A percentile compares a stretch with the other conserved stretches of the same genome.
phyloP scores from a whole-genome alignment of 164 flowering plant genomes.

The Umbellularia californica region DNA sequence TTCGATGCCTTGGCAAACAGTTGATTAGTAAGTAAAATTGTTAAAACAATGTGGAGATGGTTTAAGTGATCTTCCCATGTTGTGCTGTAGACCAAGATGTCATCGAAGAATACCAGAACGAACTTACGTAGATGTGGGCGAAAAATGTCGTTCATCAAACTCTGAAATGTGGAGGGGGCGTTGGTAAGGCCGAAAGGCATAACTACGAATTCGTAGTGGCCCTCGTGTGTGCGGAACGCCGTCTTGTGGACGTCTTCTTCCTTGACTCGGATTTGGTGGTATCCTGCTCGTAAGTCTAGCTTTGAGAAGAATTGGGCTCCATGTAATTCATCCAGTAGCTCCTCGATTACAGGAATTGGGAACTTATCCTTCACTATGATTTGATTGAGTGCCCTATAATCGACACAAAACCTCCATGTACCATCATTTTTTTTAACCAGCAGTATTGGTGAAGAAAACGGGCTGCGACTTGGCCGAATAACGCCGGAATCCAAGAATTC shows the following conservation, averaged over 20 bases:
- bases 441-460: background rate
- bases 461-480: background rate
- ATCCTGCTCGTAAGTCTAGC: background rate
- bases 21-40: background rate
- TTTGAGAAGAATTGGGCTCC: background rate
- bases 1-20: background rate
- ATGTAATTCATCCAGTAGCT: no score
- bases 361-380: no score
- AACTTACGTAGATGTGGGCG: background rate
- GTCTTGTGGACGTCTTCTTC: background rate
- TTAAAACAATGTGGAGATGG: background rate
- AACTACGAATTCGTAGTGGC: slow-evolving; percentile 1
- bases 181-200: slow-evolving; percentile 8
- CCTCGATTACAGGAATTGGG: no score
- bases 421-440: no score
- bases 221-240: background rate
- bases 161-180: background rate
- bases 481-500: background rate
- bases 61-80: background rate
- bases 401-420: no score
- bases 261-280: background rate
- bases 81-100: background rate
- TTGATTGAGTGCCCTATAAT: no score
- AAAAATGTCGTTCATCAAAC: background rate
- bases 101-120: slow-evolving; percentile 6